These are phyloP conservation scores for Populus hybrid DNA, from an alignment of 441 rosid species.

Conservation along the genomic window DNA sequence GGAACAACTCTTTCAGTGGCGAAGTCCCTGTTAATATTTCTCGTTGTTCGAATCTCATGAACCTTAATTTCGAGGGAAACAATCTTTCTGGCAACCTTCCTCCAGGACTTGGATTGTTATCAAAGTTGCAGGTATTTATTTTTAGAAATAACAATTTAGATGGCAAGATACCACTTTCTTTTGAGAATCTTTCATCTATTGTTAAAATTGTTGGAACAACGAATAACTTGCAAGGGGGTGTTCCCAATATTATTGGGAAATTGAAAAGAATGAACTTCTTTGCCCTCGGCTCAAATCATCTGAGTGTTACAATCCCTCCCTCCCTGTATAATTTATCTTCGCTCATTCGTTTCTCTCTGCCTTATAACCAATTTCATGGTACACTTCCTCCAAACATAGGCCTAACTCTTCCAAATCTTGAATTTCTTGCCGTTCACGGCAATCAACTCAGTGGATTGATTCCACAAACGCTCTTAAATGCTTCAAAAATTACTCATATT, in stretches of 20 bases:
- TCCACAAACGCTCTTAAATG: background rate
- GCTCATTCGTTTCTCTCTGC: background rate
- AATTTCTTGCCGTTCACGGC: background rate
- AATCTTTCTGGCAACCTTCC: constrained; percentile 12
- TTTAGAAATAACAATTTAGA: background rate
- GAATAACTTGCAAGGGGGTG: background rate
- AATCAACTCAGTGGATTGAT: constrained; percentile 5
- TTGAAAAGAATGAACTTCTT: background rate
- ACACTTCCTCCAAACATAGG: constrained; percentile 6
- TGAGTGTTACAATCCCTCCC: constrained; percentile 10
- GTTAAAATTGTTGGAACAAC: fast-evolving
- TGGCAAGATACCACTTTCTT: constrained; percentile 6
- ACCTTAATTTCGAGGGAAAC: constrained; percentile 1
- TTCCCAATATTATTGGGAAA: constrained; percentile 6
- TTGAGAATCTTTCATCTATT: constrained; percentile 7
- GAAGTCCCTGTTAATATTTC: constrained; percentile 6
- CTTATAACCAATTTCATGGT: constrained; percentile 4
- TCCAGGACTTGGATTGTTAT: constrained; percentile 1
- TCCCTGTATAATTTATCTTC: constrained; percentile 11
- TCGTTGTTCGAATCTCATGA: background rate
- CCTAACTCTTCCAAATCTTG: constrained; percentile 14
- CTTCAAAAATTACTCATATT: background rate
- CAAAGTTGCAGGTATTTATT: background rate
- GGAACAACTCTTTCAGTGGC: constrained; percentile 10
- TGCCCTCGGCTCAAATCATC: background rate